Evolutionary conservation across 441 rosid species (phyloP), one percentile per base, ranked within the genome.

Genomic region (Populus hybrid): DNA sequence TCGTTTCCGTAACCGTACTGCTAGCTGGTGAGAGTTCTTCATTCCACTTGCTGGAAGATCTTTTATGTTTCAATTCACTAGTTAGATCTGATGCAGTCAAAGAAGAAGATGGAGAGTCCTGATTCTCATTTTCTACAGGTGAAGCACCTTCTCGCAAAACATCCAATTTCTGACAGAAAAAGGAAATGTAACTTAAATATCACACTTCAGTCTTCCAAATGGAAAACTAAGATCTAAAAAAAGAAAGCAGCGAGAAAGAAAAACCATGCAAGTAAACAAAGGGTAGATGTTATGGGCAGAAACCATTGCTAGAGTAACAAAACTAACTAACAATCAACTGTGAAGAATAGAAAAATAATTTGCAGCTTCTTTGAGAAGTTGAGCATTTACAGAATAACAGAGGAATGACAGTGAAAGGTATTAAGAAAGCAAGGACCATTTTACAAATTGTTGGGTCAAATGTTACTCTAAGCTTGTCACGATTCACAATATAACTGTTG

Each of bases 21-120:
- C 90, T 78, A 77, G 82, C 80, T 26, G 97, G 89, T 30, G 98
- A 94, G 83, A 89, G 81, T 81, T 97, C 97, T 46, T 88, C 93
- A 85, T 88, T 93, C 88, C 91, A 85, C 87, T 86, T 89, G 91
- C 98, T 93, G 80, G 95, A 88, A 78, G 95, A 89, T 82, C 91
- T 89, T 81, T 77, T 87, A 84, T 91, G 97, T 70, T 84, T 89
- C 66, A 84, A 80, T 81, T 87, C 92, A 80, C 70, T 70, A 83
- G 94, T 88, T 72, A 82, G 78, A 83, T 90, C 95, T 35, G 86
- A 82, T 74, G 84, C 73, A 74, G 85, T 77, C 70, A 79, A 87
- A 68, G 88, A 82, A 70, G 91, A 84, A 84, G 95, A 85, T 72
- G 82, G 78, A 77, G 89, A 85, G 73, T 89, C 95, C 76, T 83